These are phyloP conservation scores for Scalesia atractyloides DNA, from an alignment of 129 eudicot species.

Conservation along the genomic window DNA sequence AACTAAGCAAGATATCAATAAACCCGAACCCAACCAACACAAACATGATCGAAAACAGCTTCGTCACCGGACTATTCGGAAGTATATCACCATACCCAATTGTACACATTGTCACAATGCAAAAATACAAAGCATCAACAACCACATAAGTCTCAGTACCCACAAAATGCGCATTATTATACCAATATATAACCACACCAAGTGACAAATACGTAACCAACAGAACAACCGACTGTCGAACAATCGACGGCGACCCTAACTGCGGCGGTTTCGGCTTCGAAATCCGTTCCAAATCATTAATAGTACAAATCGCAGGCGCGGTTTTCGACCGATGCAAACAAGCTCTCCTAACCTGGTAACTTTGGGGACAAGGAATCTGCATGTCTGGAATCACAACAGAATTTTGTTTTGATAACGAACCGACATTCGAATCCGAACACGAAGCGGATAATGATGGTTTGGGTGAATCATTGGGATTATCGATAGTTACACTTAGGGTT, in stretches of 20 bases:
- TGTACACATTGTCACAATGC: constrained; percentile 70
- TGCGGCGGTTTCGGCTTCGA: constrained; percentile 25
- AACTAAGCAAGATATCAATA: constrained; percentile 65
- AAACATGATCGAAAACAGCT: constrained; percentile 58
- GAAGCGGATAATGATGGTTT: constrained; percentile 10
- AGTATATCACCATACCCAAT: constrained; percentile 86
- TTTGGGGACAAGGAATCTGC: constrained; percentile 17
- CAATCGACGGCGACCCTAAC: constrained; percentile 41
- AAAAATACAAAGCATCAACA: constrained; percentile 78
- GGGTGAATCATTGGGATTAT: constrained; percentile 28
- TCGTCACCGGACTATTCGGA: constrained; percentile 51
- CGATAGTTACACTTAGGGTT: constrained; percentile 29
- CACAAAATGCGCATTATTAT: constrained; percentile 42
- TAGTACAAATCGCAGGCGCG: constrained; percentile 60
- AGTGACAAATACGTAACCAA: constrained; percentile 49
- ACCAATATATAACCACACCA: constrained; percentile 59
- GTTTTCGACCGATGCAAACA: constrained; percentile 57
- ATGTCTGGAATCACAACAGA: constrained; percentile 22
- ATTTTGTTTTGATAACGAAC: background rate
- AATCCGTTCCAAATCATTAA: constrained; percentile 33
- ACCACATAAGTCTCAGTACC: constrained; percentile 56
- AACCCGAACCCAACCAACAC: constrained; percentile 77
- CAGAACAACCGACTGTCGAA: constrained; percentile 52
- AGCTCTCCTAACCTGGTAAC: constrained; percentile 15
- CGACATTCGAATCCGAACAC: background rate